phyloP scores from a whole-genome alignment of 2,329 filamentous ascomycete genomes.

The Davidsoniella virescens region DNA sequence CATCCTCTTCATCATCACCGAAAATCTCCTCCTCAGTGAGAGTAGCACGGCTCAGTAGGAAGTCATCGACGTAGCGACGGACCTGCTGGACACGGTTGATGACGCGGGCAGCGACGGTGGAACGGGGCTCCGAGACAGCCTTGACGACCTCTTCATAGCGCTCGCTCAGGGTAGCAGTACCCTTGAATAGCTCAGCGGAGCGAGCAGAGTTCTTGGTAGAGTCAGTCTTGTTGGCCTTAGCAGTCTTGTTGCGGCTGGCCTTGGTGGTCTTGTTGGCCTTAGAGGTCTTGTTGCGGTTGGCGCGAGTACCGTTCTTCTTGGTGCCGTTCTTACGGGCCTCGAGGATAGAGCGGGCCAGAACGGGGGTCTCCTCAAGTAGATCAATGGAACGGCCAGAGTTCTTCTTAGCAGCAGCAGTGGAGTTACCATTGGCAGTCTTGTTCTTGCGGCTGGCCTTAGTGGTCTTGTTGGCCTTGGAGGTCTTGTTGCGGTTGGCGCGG shows the following conservation, averaged over 20 bases:
- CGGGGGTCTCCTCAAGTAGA: neutral
- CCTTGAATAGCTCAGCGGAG: neutral
- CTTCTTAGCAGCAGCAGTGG: neutral
- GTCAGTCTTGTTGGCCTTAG: neutral
- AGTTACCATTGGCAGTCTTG: neutral
- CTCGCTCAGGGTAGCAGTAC: neutral
- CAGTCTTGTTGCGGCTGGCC: neutral
- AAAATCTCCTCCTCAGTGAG: slow-evolving; percentile 7
- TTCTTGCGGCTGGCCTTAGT: slow-evolving; percentile 3
- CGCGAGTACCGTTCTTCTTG: neutral
- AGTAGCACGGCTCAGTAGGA: slow-evolving; percentile 6
- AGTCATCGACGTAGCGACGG: slow-evolving; percentile 7
- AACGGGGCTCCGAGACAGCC: neutral
- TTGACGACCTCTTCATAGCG: neutral
- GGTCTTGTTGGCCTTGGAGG: neutral
- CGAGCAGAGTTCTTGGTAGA: neutral
- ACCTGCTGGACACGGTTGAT: slow-evolving; percentile 9
- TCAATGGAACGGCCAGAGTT: neutral
- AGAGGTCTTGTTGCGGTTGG: neutral
- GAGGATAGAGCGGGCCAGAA: neutral
- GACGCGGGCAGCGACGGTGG: neutral
- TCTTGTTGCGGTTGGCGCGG: neutral
- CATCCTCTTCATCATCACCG: slow-evolving; percentile 9
- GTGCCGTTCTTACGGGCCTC: slow-evolving; percentile 5
- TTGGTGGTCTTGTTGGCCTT: neutral